Base-by-base conservation (phyloP, 306 rosid species). In the Carpinus fangiana region DNA sequence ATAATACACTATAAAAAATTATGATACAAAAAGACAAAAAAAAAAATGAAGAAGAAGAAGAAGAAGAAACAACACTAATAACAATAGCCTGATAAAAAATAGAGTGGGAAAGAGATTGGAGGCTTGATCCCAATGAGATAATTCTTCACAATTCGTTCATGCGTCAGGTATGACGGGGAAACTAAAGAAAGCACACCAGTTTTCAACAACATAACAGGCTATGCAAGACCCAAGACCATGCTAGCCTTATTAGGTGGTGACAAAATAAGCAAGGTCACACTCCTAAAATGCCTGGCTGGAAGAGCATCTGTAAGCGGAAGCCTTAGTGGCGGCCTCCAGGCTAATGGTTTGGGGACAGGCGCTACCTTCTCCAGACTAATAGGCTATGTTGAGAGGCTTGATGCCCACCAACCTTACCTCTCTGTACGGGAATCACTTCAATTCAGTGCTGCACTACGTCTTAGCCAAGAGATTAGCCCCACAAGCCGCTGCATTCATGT, bases 331-430 rank as follows among this genome's bases (percentile, higher is more conserved):
- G 53, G 53, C 31, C 61, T 73, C 61, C 34, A 73, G 50, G 47
- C 46, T 31, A 53, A 53, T 36, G 61, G 76, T 73, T 50, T 10
- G 4, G 59, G 46, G 48, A 34, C 12, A 14, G 59, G 76, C 20
- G 31, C 51, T 4, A 5, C 76, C 31, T 73, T 52, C 51, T 73
- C 76, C 23, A 53, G 3, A 73, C 20, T 73, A 9, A 72, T 53
- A 36, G 76, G 76, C 65, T 73, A 73, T 53, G 76, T 73, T 16
- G 76, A 52, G 65, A 52, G 17, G 50, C 65, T 73, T 52, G 76
- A 73, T 73, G 76, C 76, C 45, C 50, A 53, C 47, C 76, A 73
- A 53, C 76, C 61, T 51, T 72, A 72, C 61, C 65, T 73, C 65
- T 73, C 76, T 18, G 17, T 73, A 7, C 65, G n/a, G 34, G 76